Evolutionary conservation across 2,329 filamentous ascomycete species (phyloP), one percentile per base, ranked within the genome.

Genomic region (Xylaria sp.): DNA sequence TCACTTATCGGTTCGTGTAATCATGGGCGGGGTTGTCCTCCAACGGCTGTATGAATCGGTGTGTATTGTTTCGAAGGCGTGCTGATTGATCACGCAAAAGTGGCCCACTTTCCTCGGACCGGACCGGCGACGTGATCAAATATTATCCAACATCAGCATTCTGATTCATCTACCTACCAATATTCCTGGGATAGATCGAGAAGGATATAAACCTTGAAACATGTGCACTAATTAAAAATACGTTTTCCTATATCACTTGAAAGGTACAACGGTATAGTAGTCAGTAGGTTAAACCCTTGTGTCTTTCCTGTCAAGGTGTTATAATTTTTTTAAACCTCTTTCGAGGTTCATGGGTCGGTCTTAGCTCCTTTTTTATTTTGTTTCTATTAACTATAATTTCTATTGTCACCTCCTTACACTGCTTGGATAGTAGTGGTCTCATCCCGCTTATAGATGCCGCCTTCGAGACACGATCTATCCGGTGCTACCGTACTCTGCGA

Each of bases 1-100:
- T 12, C 46, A n/a, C 20, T 23, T 28, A 12, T 23, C 10, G 20
- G 36, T 46, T 55, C 46, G 28, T 39, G 41, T 7, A 23, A 12
- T 66, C 25, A 46, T 58, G 30, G 25, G 63, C 58, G 57, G 41
- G 63, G 63, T 60, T 43, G 18, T 41, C 6, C 30, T 39, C 50
- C 10, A n/a, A 9, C 25, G 52, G 45, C 62, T 66, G 25, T 18
- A 18, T 52, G 28, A 52, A 20, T 36, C n/a, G n/a, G n/a, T n/a
- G n/a, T 55, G 30, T 36, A 34, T 55, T 10, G 48, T 28, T 32
- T 55, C 50, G n/a, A 55, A 61, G 46, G 46, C 46, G 34, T 53
- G 60, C 60, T 53, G 50, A 63, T 56, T 10, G 32, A 55, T 55
- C 60, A 46, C 39, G 39, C 50, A 46, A 63, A 53, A 63, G 60